Evolutionary conservation across 2,329 filamentous ascomycete genomes (phyloP), one percentile per base, ranked within the genome.

Genomic region (Bipolaris gigantea): DNA sequence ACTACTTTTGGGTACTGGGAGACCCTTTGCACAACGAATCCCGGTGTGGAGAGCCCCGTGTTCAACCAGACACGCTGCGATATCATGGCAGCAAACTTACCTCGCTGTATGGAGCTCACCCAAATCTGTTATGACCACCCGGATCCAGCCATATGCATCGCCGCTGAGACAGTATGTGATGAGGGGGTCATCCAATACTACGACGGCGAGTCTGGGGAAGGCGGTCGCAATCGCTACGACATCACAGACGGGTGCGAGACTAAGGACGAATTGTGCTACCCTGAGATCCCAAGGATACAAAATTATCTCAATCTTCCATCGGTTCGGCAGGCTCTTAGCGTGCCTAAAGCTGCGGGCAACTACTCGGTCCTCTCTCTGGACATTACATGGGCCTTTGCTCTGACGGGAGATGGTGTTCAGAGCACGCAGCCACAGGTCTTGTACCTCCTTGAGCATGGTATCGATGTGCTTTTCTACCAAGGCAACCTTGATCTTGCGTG

Each of bases 21-120:
- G 55, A 79, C 77, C 0, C 73, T 79, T 3, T 80, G 77, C 60
- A 78, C 76, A 0, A 79, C 75, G 2, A 78, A 78, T 36, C 76
- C 77, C 0, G 78, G 77, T 7, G 70, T 79, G 18, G 40, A 71
- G 1, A 56, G 63, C 4, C 77, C 77, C 4, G 59, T 80, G 2
- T 79, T 80, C 62, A 80, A 79, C 50, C 57, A 72, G 33, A 80
- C 77, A 0, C 70, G 76, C 21, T 80, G 78, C 57, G 75, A 80
- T 53, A 77, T 77, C 49, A 78, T 79, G 57, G 77, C 78, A 2
- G 64, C 71, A 4, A 74, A 76, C 40, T 65, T 81, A 27, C 78
- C 79, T 4, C 74, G 79, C 18, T 79, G 77, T 56, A 73, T 79
- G 61, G 66, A 76, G 1, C 66, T 82, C 0, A 59, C 67, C 11